Conservation (phyloP, 306 rosid species). For the Cicer arietinum region DNA sequence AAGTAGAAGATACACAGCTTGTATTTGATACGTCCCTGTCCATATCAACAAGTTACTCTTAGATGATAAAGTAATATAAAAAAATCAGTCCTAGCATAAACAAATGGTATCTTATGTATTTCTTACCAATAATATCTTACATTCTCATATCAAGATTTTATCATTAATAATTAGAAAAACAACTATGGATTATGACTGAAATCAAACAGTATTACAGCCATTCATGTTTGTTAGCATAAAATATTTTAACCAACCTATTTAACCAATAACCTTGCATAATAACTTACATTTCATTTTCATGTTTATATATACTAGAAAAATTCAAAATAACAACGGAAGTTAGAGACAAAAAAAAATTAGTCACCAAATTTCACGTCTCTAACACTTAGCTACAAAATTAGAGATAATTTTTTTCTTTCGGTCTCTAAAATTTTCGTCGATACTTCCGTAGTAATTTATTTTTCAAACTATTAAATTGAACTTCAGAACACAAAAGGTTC, state of each 20-base stretch:
- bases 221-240: slow-evolving; percentile 25
- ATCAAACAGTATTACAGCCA: background rate
- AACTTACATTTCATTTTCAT: slow-evolving; percentile 18
- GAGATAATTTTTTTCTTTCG: too few species aligned
- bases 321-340: too few species aligned
- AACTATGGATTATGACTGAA: slow-evolving; percentile 30
- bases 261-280: slow-evolving; percentile 13
- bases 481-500: slow-evolving; percentile 18
- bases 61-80: slow-evolving; percentile 27
- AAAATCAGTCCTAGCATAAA: slow-evolving; percentile 24
- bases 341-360: too few species aligned
- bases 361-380: too few species aligned
- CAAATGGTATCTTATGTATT: slow-evolving; percentile 1
- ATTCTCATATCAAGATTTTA: slow-evolving; percentile 16
- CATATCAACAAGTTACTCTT: slow-evolving; percentile 26
- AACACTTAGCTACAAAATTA: too few species aligned
- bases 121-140: slow-evolving; percentile 10
- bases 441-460: background rate
- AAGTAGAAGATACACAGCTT: slow-evolving; percentile 38
- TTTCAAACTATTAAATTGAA: slow-evolving; percentile 28
- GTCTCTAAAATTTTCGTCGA: too few species aligned
- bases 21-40: slow-evolving; percentile 53
- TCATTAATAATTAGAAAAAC: slow-evolving; percentile 14
- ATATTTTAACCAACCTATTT: slow-evolving; percentile 26
- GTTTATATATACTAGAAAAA: background rate